These are phyloP conservation scores for Naganishia cerealis DNA, from an alignment of 1,284 basidiomycete species.

Conservation along the genomic window DNA sequence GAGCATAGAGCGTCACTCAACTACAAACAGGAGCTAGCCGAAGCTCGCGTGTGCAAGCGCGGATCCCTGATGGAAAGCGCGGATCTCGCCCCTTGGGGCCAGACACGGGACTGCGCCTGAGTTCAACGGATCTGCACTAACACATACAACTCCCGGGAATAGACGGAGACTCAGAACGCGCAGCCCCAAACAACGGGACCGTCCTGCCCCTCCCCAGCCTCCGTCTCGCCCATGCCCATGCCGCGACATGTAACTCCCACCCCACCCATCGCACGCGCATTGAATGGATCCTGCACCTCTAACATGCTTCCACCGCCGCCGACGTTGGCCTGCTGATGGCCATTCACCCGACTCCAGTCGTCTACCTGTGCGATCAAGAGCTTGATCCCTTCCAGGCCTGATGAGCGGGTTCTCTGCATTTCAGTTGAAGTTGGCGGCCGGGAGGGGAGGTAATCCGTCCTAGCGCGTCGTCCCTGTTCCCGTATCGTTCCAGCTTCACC, in stretches of 20 bases:
- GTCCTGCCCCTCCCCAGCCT: no score
- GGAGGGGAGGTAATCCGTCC: neutral
- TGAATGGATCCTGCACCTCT: conserved; percentile 5
- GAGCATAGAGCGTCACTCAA: no score
- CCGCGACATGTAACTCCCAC: no score
- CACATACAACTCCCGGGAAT: no score
- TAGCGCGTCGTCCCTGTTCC: neutral
- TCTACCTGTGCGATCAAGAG: conserved; percentile 11
- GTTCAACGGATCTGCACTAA: no score
- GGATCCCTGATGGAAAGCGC: no score
- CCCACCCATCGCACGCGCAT: neutral
- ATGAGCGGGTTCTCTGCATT: conserved; percentile 9
- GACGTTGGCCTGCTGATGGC: neutral
- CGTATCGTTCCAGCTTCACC: neutral
- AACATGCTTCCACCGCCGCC: neutral
- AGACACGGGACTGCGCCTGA: no score
- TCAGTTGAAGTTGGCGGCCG: neutral
- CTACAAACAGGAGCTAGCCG: neutral
- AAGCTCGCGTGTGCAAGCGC: no score
- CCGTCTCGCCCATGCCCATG: no score
- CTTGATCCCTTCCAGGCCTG: conserved; percentile 23
- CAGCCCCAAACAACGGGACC: no score
- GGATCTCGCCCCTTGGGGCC: no score
- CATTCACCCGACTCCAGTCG: conserved; percentile 9
- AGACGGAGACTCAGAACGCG: no score